These are phyloP conservation scores for Solanum bulbocastanum DNA, from an alignment of 257 asterid species.

Conservation along the genomic window DNA sequence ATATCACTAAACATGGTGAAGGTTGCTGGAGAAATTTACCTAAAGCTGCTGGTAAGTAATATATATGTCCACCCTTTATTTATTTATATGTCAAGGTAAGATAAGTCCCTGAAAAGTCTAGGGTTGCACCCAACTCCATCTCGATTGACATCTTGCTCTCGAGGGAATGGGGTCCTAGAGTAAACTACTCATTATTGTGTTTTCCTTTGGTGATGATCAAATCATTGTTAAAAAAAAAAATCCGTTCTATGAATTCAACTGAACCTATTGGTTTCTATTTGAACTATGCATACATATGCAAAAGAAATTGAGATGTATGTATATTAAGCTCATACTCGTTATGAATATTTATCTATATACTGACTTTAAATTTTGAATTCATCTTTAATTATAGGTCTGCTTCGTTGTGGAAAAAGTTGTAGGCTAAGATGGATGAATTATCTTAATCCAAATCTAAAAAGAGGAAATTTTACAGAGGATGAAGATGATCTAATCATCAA, in stretches of 20 bases:
- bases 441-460: background rate
- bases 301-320: background rate
- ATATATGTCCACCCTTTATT: background rate
- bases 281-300: background rate
- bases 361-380: background rate
- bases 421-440: background rate
- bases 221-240: background rate
- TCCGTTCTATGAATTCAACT: background rate
- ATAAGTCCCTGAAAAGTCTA: background rate
- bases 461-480: background rate
- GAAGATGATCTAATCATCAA: background rate
- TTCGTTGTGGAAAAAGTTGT: background rate
- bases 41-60: slow-evolving; percentile 9
- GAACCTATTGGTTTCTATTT: background rate
- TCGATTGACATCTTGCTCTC: background rate
- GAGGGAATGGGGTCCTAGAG: too few species aligned
- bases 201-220: background rate
- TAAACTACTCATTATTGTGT: too few species aligned
- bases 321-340: background rate
- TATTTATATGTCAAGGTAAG: too few species aligned
- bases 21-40: slow-evolving; percentile 12
- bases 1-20: slow-evolving; percentile 12
- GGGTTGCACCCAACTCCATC: background rate
- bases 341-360: too few species aligned
- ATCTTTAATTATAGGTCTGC: background rate